Evolutionary conservation across 192 early-diverging fungal species (phyloP), one percentile per base, ranked within the genome.

Genomic region (Allomyces arbusculus): DNA sequence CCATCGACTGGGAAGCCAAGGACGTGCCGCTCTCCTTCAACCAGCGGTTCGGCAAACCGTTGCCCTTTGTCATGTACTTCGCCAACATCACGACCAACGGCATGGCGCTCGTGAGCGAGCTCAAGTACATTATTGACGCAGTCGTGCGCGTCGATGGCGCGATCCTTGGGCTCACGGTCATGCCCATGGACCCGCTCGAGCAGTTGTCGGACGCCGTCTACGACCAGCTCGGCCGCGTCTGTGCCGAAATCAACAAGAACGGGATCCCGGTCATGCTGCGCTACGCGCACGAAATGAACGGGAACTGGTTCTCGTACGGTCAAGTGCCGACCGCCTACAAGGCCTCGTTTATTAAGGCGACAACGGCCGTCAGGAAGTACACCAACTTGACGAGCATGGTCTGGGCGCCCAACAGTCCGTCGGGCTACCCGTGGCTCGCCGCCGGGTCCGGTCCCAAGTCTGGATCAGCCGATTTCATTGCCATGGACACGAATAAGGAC

Each of bases 401-500:
- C 1, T 66, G 65, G 65, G 65, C 33, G 33, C 33, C 33, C 33
- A 40, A 40, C 33, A 40, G 33, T 40, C 33, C 33, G 33, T 40
- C 33, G 33, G 33, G 33, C 7, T 40, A 40, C 33, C 33, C 33
- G 33, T 40, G 33, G 33, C 33, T 40, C 4, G 33, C 33, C 33
- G 33, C 33, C 12, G 33, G 33, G 33, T 40, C 33, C 4, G 33
- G 33, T 8, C 33, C 33, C 4, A 40, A 40, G 33, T 3, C 33
- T 7, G 7, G 7, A 7, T 58, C 50, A 10, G 55, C 61, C 50
- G 65, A 66, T 44, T 66, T 72, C 55, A 28, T 68, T 9, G 68
- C 71, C 19, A 44, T 77, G 45, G 76, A 80, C 63, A 80, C 79
- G n/a, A 78, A 80, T 69, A 66, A 70, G 22, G 70, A 80, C 66